A percentile compares a stretch with the other conserved stretches of the same genome.
These are phyloP conservation scores for Byssochlamys sp. DNA, from an alignment of 2,329 filamentous ascomycete genomes.

Conservation along the genomic window DNA sequence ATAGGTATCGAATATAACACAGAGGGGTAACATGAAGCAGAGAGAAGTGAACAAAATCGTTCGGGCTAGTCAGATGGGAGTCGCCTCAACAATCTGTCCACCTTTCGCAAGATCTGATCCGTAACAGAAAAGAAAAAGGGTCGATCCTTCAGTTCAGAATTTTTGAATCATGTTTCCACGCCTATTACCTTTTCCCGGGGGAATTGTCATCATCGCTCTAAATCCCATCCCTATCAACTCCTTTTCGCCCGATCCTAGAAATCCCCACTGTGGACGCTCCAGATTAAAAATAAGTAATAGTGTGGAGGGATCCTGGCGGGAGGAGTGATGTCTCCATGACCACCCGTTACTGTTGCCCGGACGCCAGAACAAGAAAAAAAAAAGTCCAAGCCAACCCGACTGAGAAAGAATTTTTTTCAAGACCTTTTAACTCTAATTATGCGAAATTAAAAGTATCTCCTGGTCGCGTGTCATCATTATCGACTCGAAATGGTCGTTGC, in stretches of 20 bases:
- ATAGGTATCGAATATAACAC: slow-evolving; percentile 32
- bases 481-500: slow-evolving; percentile 6
- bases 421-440: slow-evolving; percentile 9
- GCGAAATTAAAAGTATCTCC: slow-evolving; percentile 26
- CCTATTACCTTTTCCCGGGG: slow-evolving; percentile 14
- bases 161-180: slow-evolving; percentile 11
- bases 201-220: slow-evolving; percentile 14
- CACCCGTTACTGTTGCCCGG: slow-evolving; percentile 21
- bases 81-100: neutral
- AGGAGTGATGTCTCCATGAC: slow-evolving; percentile 9
- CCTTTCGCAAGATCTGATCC: neutral
- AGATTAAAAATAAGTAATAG: neutral
- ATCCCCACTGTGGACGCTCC: neutral
- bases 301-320: neutral
- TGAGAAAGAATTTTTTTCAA: slow-evolving; percentile 14
- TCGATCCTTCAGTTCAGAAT: neutral
- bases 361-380: slow-evolving; percentile 25
- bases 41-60: slow-evolving; percentile 15
- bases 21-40: slow-evolving; percentile 39
- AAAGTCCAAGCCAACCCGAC: slow-evolving; percentile 10
- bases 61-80: neutral
- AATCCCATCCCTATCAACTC: neutral
- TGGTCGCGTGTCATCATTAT: slow-evolving; percentile 33
- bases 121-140: neutral
- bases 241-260: neutral